phyloP scores from a whole-genome alignment of 108 stramenopile species.

The Cyclostephanos tholiformis region DNA sequence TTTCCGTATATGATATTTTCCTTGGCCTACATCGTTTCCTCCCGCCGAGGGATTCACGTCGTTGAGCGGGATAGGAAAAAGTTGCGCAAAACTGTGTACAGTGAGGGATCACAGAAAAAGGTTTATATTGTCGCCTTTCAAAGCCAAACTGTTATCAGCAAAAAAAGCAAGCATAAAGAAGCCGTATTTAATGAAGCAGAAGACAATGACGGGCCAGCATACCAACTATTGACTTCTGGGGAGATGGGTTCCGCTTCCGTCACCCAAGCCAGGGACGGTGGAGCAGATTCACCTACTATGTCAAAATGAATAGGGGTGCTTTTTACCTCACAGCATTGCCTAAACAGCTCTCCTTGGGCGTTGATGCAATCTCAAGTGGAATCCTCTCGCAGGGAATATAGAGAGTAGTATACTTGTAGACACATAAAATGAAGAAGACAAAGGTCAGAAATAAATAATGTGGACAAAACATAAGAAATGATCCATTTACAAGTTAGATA shows the following conservation, averaged over 20 bases:
- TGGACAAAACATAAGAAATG: too few relatives aligned
- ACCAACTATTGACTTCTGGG: not conserved
- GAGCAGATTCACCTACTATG: not conserved
- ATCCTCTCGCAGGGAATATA: conserved; percentile 27
- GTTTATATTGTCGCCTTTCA: too few relatives aligned
- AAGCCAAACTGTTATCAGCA: not conserved
- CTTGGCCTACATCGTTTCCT: too few relatives aligned
- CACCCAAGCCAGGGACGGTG: too few relatives aligned
- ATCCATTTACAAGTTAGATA: too few relatives aligned
- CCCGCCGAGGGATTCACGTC: too few relatives aligned
- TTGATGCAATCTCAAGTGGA: conserved; percentile 23
- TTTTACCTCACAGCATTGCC: conserved; percentile 29
- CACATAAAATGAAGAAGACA: not conserved
- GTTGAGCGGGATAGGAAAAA: too few relatives aligned
- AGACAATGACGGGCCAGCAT: not conserved
- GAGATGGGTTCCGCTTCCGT: not conserved
- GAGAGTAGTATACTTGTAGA: conserved; percentile 23
- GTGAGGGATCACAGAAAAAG: too few relatives aligned
- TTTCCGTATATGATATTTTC: too few relatives aligned
- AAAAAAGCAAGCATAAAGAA: not conserved
- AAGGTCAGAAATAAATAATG: too few relatives aligned
- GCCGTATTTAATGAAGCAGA: not conserved
- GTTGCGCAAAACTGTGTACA: too few relatives aligned
- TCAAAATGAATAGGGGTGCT: not conserved
- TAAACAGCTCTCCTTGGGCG: conserved; percentile 24